Evolutionary conservation across 148 eudicot species (phyloP).

Genomic region (Silene conica): DNA sequence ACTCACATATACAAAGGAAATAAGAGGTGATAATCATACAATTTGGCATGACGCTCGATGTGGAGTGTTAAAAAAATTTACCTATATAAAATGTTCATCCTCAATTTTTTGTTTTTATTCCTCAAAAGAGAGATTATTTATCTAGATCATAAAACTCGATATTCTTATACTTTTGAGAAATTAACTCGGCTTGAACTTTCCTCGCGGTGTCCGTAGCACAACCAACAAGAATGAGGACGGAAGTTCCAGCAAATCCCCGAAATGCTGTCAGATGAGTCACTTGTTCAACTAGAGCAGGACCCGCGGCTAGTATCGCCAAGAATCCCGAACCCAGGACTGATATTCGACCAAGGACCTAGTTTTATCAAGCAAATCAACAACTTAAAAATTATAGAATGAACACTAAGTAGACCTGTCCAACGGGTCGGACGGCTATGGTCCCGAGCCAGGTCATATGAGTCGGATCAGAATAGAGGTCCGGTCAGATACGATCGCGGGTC

Average conservation of each 20-base stretch:
- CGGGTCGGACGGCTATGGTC: too few species aligned
- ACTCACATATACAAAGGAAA: background rate
- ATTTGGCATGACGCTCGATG: conserved; percentile 7
- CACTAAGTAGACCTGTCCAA: too few species aligned
- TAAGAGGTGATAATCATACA: background rate
- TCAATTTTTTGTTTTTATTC: background rate
- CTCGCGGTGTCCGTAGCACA: conserved; percentile 98
- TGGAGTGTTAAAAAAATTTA: background rate
- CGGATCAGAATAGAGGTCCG: too few species aligned
- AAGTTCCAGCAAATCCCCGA: conserved; percentile 92
- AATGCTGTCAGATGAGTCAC: conserved; percentile 86
- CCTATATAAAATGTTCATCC: background rate
- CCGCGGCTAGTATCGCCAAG: conserved; percentile 90
- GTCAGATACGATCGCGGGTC: too few species aligned
- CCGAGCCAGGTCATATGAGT: too few species aligned
- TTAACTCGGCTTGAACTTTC: conserved; percentile 92
- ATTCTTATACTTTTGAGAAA: conserved; percentile 92
- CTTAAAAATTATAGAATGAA: background rate
- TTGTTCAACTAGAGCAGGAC: conserved; percentile 89
- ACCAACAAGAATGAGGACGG: conserved; percentile 96
- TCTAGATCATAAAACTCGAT: conserved; percentile 85
- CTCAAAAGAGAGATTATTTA: conserved; percentile 25
- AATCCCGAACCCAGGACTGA: conserved; percentile 91
- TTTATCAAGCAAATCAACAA: background rate
- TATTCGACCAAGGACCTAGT: conserved; percentile 82